These are phyloP conservation scores for Rhodotorula graminis DNA, from an alignment of 768 basidiomycete genomes.

Conservation along the genomic window DNA sequence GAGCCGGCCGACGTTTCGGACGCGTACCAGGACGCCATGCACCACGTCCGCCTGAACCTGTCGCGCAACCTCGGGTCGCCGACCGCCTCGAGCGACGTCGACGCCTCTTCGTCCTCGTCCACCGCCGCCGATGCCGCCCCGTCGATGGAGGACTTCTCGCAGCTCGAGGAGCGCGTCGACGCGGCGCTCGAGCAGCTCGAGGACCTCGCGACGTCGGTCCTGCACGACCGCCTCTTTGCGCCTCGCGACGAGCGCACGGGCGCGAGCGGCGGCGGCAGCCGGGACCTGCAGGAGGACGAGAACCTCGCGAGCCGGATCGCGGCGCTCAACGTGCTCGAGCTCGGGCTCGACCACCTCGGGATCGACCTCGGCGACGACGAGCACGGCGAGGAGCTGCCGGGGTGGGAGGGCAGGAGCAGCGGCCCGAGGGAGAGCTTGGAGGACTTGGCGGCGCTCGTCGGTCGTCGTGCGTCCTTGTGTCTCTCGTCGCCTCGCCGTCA, in stretches of 20 bases:
- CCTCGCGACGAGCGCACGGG: conserved; percentile 52
- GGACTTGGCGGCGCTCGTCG: conserved; percentile 65
- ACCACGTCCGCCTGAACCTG: conserved; percentile 44
- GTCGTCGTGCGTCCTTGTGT: conserved; percentile 61
- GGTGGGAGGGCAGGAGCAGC: conserved; percentile 50
- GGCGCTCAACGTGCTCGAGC: conserved; percentile 83
- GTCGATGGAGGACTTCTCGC: conserved; percentile 45
- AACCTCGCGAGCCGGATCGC: conserved; percentile 82
- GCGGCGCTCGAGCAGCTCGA: conserved; percentile 71
- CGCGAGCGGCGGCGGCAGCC: conserved; percentile 44
- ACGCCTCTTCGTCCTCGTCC: too few species aligned
- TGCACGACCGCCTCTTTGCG: conserved; percentile 86
- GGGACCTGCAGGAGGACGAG: conserved; percentile 82
- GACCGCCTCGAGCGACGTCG: conserved; percentile 26
- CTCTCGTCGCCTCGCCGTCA: rapidly evolving
- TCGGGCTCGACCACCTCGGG: conserved; percentile 82
- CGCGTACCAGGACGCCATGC: conserved; percentile 39
- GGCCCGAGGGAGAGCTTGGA: conserved; percentile 50
- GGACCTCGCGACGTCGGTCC: conserved; percentile 61
- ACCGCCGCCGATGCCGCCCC: conserved; percentile 45
- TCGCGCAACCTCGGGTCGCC: conserved; percentile 52
- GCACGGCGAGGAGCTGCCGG: conserved; percentile 41
- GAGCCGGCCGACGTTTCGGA: conserved; percentile 42
- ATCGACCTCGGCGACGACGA: conserved; percentile 59
- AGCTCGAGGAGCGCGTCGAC: conserved; percentile 54